A percentile compares a stretch with the other conserved stretches of the same genome.
These are phyloP conservation scores for Hymenoscyphus occultus DNA, from an alignment of 2,329 filamentous ascomycete species.

Conservation along the genomic window DNA sequence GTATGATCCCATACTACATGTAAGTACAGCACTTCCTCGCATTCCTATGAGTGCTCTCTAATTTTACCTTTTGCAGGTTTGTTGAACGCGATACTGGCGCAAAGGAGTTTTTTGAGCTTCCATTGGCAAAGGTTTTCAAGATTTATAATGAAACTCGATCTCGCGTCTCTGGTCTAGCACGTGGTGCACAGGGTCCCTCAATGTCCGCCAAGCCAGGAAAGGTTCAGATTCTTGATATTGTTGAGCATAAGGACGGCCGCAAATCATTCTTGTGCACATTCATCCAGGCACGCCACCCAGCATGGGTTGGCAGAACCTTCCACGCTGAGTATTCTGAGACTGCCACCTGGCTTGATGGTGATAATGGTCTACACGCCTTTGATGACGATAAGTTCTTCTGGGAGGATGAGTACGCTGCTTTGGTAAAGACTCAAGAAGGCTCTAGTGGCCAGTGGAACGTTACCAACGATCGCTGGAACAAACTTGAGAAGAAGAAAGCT, in stretches of 20 bases:
- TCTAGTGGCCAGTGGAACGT: slow-evolving; percentile 7
- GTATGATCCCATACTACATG: slow-evolving; percentile 15
- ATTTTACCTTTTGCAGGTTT: slow-evolving; percentile 7
- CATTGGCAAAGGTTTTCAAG: slow-evolving; percentile 6
- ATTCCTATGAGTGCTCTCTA: not conserved
- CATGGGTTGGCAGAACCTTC: slow-evolving; percentile 10
- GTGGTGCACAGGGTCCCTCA: slow-evolving; percentile 8
- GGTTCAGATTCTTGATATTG: slow-evolving; percentile 8
- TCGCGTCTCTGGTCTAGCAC: slow-evolving; percentile 1
- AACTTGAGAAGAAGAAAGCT: not conserved
- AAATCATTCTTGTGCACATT: slow-evolving; percentile 13
- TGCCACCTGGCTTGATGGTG: slow-evolving; percentile 13
- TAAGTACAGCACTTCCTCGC: slow-evolving; percentile 1
- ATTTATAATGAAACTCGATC: slow-evolving; percentile 7
- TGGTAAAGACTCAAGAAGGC: not conserved
- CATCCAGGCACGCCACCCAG: slow-evolving; percentile 15
- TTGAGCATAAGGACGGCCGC: not conserved
- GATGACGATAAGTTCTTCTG: slow-evolving; percentile 14
- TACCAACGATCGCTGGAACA: not conserved
- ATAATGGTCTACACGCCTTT: not conserved
- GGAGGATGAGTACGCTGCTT: slow-evolving; percentile 10
- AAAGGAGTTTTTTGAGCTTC: slow-evolving; percentile 12
- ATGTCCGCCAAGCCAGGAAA: slow-evolving; percentile 18
- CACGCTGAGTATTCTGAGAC: slow-evolving; percentile 10
- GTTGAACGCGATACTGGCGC: slow-evolving; percentile 18